Conservation (phyloP, 768 basidiomycete genomes). For the Chalciporus sphaerocephalus region DNA sequence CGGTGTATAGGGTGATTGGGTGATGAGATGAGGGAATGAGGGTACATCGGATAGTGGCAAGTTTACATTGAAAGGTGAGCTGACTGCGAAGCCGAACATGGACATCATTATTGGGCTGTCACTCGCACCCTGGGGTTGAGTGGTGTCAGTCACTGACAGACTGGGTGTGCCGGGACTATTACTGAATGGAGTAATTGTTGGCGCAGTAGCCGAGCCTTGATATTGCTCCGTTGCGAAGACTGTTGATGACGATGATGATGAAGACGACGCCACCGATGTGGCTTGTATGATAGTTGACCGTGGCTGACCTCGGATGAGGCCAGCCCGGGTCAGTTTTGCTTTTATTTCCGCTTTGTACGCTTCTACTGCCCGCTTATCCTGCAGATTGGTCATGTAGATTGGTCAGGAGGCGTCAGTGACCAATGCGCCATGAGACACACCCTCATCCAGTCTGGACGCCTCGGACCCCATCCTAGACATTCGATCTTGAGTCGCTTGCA, state of each 20-base stretch:
- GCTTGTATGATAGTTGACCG: constrained; percentile 51
- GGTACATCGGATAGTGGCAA: constrained; percentile 29
- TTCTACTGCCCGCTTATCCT: constrained; percentile 83
- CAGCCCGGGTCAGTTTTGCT: constrained; percentile 69
- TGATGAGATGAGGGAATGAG: constrained; percentile 25
- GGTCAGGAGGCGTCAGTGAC: constrained; percentile 14
- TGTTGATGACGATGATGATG: constrained; percentile 28
- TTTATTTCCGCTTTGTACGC: constrained; percentile 83
- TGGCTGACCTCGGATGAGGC: constrained; percentile 80
- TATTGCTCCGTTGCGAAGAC: constrained; percentile 34
- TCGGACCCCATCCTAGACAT: constrained; percentile 82
- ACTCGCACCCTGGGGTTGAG: constrained; percentile 9
- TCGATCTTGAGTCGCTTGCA: constrained; percentile 76
- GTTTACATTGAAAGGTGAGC: constrained; percentile 30
- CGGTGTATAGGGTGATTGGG: constrained; percentile 33
- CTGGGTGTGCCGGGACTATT: constrained; percentile 19
- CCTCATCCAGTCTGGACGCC: constrained; percentile 87
- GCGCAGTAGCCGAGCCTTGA: constrained; percentile 19
- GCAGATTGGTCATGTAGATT: constrained; percentile 18
- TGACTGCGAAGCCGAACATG: constrained; percentile 26
- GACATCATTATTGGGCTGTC: constrained; percentile 28
- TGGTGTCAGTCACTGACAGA: constrained; percentile 22
- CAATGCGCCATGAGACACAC: constrained; percentile 38
- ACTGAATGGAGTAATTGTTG: constrained; percentile 18
- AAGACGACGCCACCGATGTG: constrained; percentile 25